phyloP scores from a whole-genome alignment of 768 basidiomycete species.

The Favolaschia claudopus region DNA sequence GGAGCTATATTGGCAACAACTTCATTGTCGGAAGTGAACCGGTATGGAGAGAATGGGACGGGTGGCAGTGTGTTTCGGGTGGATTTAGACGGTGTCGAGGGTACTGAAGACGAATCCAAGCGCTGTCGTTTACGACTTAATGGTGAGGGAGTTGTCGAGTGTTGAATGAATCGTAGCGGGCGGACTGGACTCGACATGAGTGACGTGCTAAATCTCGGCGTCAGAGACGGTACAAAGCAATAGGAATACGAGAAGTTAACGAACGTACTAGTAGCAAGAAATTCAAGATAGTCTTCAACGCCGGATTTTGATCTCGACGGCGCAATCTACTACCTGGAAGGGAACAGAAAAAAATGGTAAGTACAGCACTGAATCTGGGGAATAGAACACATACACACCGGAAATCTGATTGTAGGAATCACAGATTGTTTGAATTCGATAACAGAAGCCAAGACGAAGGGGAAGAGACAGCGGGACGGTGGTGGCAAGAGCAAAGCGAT shows the following conservation, averaged over 20 bases:
- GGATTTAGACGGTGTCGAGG: neutral
- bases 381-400: too few relatives aligned
- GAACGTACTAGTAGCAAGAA: too few relatives aligned
- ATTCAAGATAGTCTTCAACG: too few relatives aligned
- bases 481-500: too few relatives aligned
- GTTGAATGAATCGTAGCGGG: neutral
- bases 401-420: too few relatives aligned
- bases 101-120: neutral
- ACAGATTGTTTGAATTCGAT: too few relatives aligned
- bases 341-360: too few relatives aligned
- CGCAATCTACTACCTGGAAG: too few relatives aligned
- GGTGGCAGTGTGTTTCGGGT: neutral
- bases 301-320: too few relatives aligned
- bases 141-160: neutral
- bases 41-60: neutral
- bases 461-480: too few relatives aligned
- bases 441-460: too few relatives aligned
- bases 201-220: neutral
- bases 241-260: neutral
- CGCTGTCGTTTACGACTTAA: neutral
- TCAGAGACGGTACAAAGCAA: neutral
- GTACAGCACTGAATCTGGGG: too few relatives aligned
- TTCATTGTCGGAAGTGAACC: neutral
- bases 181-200: neutral
- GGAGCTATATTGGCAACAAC: conserved; percentile 4